These are phyloP conservation scores for Torulaspora delbrueckii DNA, from an alignment of 805 yeast species.

Conservation along the genomic window DNA sequence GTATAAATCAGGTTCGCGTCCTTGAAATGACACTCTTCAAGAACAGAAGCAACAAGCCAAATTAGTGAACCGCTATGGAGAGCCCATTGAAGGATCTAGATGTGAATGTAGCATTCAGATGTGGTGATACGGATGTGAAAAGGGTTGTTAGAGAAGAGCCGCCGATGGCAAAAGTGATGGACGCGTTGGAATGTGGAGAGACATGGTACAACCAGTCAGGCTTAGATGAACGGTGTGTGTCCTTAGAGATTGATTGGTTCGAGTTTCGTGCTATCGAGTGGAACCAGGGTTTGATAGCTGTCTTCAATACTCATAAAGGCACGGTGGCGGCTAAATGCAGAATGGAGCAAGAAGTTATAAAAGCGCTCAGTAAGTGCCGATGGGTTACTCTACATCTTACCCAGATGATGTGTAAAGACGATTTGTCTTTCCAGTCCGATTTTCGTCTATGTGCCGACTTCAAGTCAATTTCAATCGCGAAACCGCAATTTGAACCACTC, in stretches of 20 bases:
- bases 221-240: not conserved
- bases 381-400: not conserved
- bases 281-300: not conserved
- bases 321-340: not conserved
- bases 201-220: not conserved
- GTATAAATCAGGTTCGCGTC: not conserved
- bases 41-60: not conserved
- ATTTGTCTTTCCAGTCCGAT: not conserved
- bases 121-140: not conserved
- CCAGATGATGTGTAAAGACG: not conserved
- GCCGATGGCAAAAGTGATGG: not conserved
- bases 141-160: not conserved
- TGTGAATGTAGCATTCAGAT: not conserved
- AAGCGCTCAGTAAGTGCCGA: not conserved
- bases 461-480: not conserved
- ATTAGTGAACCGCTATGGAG: not conserved
- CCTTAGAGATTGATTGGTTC: constrained; percentile 2
- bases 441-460: not conserved
- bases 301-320: not conserved
- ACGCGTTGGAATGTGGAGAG: not conserved
- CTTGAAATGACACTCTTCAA: not conserved
- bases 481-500: not conserved
- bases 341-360: too few species aligned
- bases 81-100: not conserved
- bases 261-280: not conserved